Evolutionary conservation across 305 asterid genomes (phyloP).

Genomic region (Withania somnifera): DNA sequence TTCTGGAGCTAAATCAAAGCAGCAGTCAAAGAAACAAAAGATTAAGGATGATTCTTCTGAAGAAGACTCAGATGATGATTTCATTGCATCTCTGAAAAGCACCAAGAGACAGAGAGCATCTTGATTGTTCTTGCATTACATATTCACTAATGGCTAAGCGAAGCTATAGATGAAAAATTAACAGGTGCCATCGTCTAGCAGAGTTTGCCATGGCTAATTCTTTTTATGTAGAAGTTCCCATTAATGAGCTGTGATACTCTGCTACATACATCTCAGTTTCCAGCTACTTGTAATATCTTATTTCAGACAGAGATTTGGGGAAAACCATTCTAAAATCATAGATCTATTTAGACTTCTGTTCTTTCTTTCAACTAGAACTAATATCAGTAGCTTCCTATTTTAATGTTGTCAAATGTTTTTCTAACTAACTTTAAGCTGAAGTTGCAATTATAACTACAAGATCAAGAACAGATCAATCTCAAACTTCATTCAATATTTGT

Average conservation of each 20-base stretch:
- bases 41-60: constrained; percentile 28
- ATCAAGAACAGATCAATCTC: no score
- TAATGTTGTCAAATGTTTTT: no score
- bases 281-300: background rate
- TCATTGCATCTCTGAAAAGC: constrained; percentile 16
- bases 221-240: background rate
- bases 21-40: constrained; percentile 42
- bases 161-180: background rate
- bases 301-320: background rate
- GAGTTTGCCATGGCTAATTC: background rate
- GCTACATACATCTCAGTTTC: background rate
- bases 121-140: constrained; percentile 1
- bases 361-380: background rate
- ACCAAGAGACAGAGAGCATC: constrained; percentile 38
- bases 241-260: background rate
- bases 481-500: no score
- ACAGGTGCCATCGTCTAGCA: background rate
- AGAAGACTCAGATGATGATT: constrained; percentile 42
- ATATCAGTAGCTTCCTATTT: no score
- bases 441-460: no score
- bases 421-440: no score
- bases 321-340: background rate
- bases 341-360: background rate
- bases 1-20: constrained; percentile 23
- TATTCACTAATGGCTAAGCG: background rate